phyloP scores from a whole-genome alignment of 1,139 yeast species.

The Nakaseomyces sp. region DNA sequence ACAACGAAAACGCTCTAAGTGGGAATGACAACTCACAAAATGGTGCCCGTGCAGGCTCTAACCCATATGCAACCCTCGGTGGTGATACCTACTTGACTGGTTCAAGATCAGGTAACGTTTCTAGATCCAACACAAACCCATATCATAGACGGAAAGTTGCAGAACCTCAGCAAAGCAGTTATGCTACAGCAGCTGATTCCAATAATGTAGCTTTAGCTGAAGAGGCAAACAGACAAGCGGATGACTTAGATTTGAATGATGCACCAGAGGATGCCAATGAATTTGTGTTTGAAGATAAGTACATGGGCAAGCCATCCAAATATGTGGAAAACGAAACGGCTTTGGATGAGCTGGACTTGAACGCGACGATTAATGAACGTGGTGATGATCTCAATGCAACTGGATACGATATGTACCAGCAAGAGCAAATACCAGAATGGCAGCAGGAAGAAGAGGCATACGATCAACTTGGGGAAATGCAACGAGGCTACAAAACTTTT shows the following conservation, averaged over 20 bases:
- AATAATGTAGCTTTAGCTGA: constrained; percentile 9
- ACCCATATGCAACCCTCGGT: constrained; percentile 15
- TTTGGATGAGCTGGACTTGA: constrained; percentile 21
- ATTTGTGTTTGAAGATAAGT: constrained; percentile 14
- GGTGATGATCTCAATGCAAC: constrained; percentile 25
- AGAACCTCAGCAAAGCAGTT: constrained; percentile 2
- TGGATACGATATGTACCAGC: constrained; percentile 13
- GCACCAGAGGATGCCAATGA: constrained; percentile 12
- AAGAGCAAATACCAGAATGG: constrained; percentile 9
- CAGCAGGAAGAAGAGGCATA: constrained; percentile 17
- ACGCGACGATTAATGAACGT: constrained; percentile 18
- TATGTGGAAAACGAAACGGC: constrained; percentile 10
- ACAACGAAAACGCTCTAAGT: background rate
- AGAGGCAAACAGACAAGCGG: constrained; percentile 7
- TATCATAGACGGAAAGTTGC: constrained; percentile 10
- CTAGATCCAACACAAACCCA: constrained; percentile 11
- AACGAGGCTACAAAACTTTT: constrained; percentile 28
- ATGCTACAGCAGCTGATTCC: constrained; percentile 5
- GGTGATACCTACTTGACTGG: constrained; percentile 9
- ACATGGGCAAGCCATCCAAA: constrained; percentile 2
- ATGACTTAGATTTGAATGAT: constrained; percentile 14
- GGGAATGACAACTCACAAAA: background rate
- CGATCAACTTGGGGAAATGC: constrained; percentile 15
- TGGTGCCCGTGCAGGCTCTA: constrained; percentile 3
- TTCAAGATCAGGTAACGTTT: constrained; percentile 3